These are phyloP conservation scores for Porcisia hertigi DNA, from an alignment of 208 protist species.

Conservation along the genomic window DNA sequence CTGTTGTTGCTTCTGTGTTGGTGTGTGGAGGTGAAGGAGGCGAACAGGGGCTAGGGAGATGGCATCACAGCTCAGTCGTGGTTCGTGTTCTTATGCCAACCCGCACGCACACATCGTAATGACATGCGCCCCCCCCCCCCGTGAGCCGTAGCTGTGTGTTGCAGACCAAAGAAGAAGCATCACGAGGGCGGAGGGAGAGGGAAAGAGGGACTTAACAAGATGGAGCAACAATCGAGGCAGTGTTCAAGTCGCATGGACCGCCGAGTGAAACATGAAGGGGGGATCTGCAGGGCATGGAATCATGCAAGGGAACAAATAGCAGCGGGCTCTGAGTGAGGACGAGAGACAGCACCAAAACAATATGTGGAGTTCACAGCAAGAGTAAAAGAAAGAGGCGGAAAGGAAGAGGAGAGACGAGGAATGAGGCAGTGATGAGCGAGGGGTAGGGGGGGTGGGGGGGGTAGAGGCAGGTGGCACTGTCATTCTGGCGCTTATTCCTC, in stretches of 20 bases:
- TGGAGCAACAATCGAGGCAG: too few species aligned
- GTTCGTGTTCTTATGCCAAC: too few species aligned
- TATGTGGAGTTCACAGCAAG: background rate
- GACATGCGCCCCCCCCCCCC: too few species aligned
- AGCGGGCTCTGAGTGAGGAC: constrained; percentile 3
- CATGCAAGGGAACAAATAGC: constrained; percentile 3
- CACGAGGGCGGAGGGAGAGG: background rate
- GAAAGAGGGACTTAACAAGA: background rate
- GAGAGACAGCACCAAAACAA: background rate
- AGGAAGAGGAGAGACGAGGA: background rate
- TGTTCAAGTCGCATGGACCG: background rate
- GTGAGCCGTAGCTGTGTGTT: too few species aligned
- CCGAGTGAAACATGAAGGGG: background rate
- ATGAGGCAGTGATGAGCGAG: background rate
- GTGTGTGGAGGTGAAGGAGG: background rate
- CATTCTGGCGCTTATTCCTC: background rate
- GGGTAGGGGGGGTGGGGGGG: background rate
- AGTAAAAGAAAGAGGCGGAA: background rate
- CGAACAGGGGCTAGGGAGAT: too few species aligned
- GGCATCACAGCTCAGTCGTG: too few species aligned
- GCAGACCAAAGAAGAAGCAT: background rate
- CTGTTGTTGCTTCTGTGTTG: too few species aligned
- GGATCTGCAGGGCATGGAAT: background rate
- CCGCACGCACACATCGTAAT: too few species aligned
- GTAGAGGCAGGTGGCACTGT: background rate